A percentile compares a stretch with the other conserved stretches of the same genome.
Evolutionary conservation across 177 flowering plant species (phyloP).

Genomic region (Vitis hybrid): DNA sequence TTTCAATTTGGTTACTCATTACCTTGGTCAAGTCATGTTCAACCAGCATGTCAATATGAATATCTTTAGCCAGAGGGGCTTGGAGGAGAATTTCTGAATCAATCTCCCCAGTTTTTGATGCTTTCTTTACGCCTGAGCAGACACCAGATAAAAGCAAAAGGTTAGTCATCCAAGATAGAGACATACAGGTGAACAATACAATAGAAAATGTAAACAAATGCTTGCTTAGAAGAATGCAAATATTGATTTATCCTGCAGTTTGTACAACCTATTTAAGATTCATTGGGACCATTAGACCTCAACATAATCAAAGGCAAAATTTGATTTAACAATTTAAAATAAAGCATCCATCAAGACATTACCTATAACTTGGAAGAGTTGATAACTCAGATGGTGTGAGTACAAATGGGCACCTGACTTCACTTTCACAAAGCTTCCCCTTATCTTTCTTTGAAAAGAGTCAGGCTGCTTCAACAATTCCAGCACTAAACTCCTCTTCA

Average conservation of each 20-base stretch:
- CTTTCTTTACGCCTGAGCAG: slow-evolving; percentile 44
- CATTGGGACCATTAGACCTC: no score
- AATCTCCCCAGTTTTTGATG: slow-evolving; percentile 13
- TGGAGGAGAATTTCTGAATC: slow-evolving; percentile 37
- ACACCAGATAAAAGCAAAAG: background rate
- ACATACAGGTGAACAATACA: background rate
- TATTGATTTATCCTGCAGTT: no score
- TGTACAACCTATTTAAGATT: no score
- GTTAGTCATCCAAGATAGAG: background rate
- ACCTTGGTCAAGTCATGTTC: slow-evolving; percentile 69
- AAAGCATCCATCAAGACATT: background rate
- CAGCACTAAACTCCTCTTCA: slow-evolving; percentile 59
- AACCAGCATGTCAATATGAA: slow-evolving; percentile 45
- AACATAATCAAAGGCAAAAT: no score
- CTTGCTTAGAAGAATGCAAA: no score
- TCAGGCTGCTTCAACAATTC: slow-evolving; percentile 44
- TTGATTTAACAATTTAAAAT: no score
- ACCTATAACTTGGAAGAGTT: slow-evolving; percentile 69
- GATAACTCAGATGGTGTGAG: slow-evolving; percentile 35
- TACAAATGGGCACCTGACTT: slow-evolving; percentile 50
- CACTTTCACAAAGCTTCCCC: slow-evolving; percentile 65
- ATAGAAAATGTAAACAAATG: no score
- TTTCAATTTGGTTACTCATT: background rate
- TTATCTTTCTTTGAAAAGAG: slow-evolving; percentile 48
- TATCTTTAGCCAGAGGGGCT: slow-evolving; percentile 33